A percentile compares a stretch with the other conserved stretches of the same genome.
phyloP scores from a whole-genome alignment of 805 yeast genomes.

The Yamadazyma sp. region DNA sequence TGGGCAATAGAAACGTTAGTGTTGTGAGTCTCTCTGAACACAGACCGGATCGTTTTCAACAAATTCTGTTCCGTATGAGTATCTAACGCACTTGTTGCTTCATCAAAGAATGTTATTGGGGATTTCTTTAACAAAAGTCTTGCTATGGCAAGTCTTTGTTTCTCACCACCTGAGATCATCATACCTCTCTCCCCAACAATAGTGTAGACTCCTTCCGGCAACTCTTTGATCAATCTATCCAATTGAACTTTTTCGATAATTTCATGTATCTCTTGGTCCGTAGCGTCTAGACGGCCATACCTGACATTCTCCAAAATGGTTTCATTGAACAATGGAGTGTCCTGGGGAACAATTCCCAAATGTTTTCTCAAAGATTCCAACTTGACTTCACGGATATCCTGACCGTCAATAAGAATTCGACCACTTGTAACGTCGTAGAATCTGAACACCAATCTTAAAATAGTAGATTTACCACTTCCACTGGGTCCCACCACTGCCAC shows the following conservation, averaged over 20 bases:
- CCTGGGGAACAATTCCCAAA: constrained; percentile 96
- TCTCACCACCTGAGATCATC: constrained; percentile 99
- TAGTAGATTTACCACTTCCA: constrained; percentile 94
- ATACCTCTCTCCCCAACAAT: constrained; percentile 96
- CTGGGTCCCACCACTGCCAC: constrained; percentile 97
- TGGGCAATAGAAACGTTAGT: constrained; percentile 95
- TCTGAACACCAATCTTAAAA: constrained; percentile 78
- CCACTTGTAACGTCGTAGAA: constrained; percentile 85
- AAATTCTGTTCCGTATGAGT: constrained; percentile 93
- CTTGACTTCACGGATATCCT: constrained; percentile 74
- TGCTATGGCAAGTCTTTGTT: constrained; percentile 92
- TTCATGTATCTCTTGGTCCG: constrained; percentile 64
- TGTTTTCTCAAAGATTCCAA: constrained; percentile 69
- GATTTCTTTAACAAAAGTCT: constrained; percentile 82
- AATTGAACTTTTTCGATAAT: constrained; percentile 74
- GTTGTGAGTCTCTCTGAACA: constrained; percentile 56
- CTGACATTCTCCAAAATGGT: constrained; percentile 83
- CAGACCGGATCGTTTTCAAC: constrained; percentile 66
- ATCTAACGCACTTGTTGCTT: constrained; percentile 94
- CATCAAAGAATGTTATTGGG: constrained; percentile 92
- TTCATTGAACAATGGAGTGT: constrained; percentile 93
- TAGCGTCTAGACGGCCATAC: constrained; percentile 76
- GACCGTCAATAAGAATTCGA: constrained; percentile 81
- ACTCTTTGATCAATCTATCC: constrained; percentile 55
- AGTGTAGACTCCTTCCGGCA: constrained; percentile 85